Conservation (phyloP, 2,329 filamentous ascomycete genomes). For the Ophiognomonia clavigignenti-juglandacearum region DNA sequence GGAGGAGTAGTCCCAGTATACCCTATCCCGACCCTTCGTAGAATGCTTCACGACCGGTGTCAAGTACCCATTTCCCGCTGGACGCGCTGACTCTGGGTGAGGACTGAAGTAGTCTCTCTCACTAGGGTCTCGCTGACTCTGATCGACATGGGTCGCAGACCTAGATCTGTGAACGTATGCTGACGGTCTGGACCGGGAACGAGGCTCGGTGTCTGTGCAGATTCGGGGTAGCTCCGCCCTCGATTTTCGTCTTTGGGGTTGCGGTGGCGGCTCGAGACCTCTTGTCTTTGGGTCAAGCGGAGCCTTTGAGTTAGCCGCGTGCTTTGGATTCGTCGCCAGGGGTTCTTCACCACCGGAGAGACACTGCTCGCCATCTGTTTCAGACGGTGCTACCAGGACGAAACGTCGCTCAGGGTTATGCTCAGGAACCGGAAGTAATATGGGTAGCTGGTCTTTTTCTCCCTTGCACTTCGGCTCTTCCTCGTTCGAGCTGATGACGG, state of each 20-base stretch:
- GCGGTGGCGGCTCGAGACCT: conserved; percentile 19
- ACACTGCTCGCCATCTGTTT: conserved; percentile 17
- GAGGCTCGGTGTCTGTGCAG: conserved; percentile 33
- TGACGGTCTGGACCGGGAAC: conserved; percentile 24
- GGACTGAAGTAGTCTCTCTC: conserved; percentile 28
- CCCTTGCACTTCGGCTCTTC: conserved; percentile 60
- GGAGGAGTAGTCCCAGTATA: conserved; percentile 30
- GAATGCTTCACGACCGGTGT: conserved; percentile 39
- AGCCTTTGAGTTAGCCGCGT: conserved; percentile 38
- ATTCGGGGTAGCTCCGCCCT: conserved; percentile 39
- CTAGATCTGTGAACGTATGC: conserved; percentile 24
- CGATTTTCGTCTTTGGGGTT: conserved; percentile 28
- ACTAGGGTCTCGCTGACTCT: conserved; percentile 19
- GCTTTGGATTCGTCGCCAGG: conserved; percentile 23
- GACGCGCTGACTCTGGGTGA: conserved; percentile 18
- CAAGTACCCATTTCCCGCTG: conserved; percentile 30
- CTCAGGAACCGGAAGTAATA: conserved; percentile 59
- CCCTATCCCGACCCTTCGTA: conserved; percentile 36
- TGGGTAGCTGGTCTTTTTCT: conserved; percentile 61
- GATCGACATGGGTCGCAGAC: conserved; percentile 28
- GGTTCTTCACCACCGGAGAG: conserved; percentile 1
- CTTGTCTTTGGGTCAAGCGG: conserved; percentile 22
- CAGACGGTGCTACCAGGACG: conserved; percentile 45
- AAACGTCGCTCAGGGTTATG: conserved; percentile 61
- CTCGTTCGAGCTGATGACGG: conserved; percentile 28